Conservation (phyloP, 768 basidiomycete genomes). For the Xanthoconium stramineum region DNA sequence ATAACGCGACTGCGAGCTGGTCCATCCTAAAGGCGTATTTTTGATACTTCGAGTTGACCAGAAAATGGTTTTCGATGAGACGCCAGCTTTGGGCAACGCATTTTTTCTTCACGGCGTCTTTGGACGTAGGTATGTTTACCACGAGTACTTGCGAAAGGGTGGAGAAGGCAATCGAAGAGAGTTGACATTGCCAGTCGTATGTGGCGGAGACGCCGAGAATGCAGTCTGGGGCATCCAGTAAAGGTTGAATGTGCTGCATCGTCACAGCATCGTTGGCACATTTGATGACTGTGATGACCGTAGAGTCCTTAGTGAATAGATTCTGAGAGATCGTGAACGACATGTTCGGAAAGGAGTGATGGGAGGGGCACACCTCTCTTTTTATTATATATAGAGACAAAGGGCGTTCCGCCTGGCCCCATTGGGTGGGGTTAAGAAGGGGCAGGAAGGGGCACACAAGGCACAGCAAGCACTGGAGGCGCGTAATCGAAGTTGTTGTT, state of each 20-base stretch:
- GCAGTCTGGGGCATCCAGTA: conserved; percentile 27
- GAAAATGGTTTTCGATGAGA: conserved; percentile 32
- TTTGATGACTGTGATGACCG: conserved; percentile 27
- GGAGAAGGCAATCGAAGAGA: conserved; percentile 41
- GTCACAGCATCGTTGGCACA: conserved; percentile 28
- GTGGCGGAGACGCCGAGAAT: conserved; percentile 43
- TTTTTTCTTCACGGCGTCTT: neutral
- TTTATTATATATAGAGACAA: conserved; percentile 2
- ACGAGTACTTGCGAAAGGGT: conserved; percentile 35
- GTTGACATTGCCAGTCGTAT: conserved; percentile 34
- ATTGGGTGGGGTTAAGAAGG: conserved; percentile 4
- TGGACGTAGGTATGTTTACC: conserved; percentile 26
- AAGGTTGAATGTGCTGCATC: conserved; percentile 20
- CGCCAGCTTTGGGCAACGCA: conserved; percentile 9
- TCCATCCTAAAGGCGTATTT: conserved; percentile 50
- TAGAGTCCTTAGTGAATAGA: conserved; percentile 29
- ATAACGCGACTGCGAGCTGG: conserved; percentile 38
- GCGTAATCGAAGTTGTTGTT: too few species aligned
- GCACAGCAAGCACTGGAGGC: conserved; percentile 15
- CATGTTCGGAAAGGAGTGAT: conserved; percentile 9
- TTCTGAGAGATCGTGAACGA: conserved; percentile 31
- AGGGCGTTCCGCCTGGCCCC: neutral
- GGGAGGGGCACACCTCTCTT: conserved; percentile 6
- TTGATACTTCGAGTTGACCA: conserved; percentile 25
- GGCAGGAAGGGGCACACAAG: too few species aligned